Evolutionary conservation across 106 monocot genomes (phyloP).

Genomic region (Dioscorea zingiberensis): DNA sequence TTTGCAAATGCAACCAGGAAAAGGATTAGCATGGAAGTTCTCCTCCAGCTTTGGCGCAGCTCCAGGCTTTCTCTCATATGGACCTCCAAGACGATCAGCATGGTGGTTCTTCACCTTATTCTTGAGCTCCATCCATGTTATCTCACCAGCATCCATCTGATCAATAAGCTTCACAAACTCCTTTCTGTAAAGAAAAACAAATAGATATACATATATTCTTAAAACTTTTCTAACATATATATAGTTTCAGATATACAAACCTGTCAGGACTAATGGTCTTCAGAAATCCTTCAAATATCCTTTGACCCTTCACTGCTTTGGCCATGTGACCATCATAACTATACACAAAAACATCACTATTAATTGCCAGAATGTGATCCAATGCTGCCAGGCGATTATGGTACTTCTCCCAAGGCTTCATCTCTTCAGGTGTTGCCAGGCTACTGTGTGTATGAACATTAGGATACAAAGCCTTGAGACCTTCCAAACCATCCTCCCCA

Average conservation of each 20-base stretch:
- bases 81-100: slow-evolving; percentile 45
- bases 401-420: slow-evolving; percentile 5
- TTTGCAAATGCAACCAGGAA: slow-evolving; percentile 60
- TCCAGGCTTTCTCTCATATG: slow-evolving; percentile 40
- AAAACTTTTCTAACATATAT: too few relatives aligned
- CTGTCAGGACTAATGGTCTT: slow-evolving; percentile 35
- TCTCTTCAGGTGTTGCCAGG: slow-evolving; percentile 21
- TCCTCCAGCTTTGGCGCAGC: slow-evolving; percentile 35
- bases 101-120: slow-evolving; percentile 27
- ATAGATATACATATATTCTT: too few relatives aligned
- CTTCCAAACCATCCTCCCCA: slow-evolving; percentile 13
- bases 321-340: slow-evolving; percentile 47
- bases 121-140: slow-evolving; percentile 43
- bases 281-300: slow-evolving; percentile 34
- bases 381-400: slow-evolving; percentile 34
- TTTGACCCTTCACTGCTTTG: slow-evolving; percentile 32
- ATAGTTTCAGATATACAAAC: background rate
- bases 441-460: slow-evolving; percentile 29
- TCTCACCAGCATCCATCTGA: slow-evolving; percentile 35
- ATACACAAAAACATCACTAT: slow-evolving; percentile 41
- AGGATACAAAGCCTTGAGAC: slow-evolving; percentile 17
- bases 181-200: slow-evolving; percentile 23
- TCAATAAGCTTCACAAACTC: slow-evolving; percentile 51
- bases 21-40: slow-evolving; percentile 62
- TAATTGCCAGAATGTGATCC: slow-evolving; percentile 30